A percentile compares a stretch with the other conserved stretches of the same genome.
phyloP scores from a whole-genome alignment of 1,139 yeast species.

The Casaregolazyma suthepensis region DNA sequence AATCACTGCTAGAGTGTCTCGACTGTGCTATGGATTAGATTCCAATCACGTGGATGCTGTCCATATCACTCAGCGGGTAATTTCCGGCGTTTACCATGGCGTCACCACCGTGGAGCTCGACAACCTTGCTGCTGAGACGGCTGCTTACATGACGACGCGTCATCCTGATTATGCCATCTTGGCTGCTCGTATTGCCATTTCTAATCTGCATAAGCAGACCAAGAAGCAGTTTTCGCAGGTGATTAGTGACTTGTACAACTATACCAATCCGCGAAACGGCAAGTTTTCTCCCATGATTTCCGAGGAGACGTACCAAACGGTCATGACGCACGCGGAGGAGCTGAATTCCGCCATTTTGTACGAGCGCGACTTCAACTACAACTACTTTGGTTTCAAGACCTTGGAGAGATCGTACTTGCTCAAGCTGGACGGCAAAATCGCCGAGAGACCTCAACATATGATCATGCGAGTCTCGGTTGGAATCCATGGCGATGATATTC shows the following conservation, averaged over 20 bases:
- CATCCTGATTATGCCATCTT: conserved; percentile 94
- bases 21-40: conserved; percentile 78
- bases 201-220: conserved; percentile 89
- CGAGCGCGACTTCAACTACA: conserved; percentile 75
- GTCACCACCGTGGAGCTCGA: conserved; percentile 91
- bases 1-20: conserved; percentile 58
- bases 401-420: conserved; percentile 65
- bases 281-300: conserved; percentile 79
- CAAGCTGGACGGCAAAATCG: conserved; percentile 50
- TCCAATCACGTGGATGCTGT: conserved; percentile 81
- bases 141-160: conserved; percentile 92
- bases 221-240: conserved; percentile 84
- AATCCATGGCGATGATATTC: conserved; percentile 63
- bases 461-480: conserved; percentile 76
- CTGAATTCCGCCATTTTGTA: conserved; percentile 74
- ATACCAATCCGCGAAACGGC: conserved; percentile 72
- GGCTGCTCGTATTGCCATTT: conserved; percentile 92
- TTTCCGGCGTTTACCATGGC: conserved; percentile 90
- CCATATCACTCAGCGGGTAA: conserved; percentile 81
- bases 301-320: conserved; percentile 58
- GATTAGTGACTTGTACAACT: conserved; percentile 61
- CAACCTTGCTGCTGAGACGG: conserved; percentile 93
- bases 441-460: conserved; percentile 77
- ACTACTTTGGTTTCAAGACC: conserved; percentile 72
- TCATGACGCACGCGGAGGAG: conserved; percentile 59